Base-by-base conservation (phyloP, 2,329 filamentous ascomycete genomes). In the Lachnellula arida region DNA sequence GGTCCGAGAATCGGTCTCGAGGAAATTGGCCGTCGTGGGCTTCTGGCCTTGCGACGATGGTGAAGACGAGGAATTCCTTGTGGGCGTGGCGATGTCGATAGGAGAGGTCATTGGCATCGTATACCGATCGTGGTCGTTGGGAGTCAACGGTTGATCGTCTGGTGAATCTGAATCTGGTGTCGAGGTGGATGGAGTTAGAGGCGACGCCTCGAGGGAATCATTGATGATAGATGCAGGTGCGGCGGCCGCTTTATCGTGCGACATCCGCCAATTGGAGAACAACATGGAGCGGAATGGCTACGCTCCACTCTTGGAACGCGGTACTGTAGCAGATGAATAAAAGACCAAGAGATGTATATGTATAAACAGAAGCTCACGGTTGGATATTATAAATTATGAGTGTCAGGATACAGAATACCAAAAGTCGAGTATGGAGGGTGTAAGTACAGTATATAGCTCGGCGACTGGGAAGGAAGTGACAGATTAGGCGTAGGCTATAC, bases 1-100 rank as follows among this genome's bases (percentile, higher is more conserved):
- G 28, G 65, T 66, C 46, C 62, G 63, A 39, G 63, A 62, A 54
- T 69, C 67, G 46, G 58, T 53, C 55, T 69, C 63, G 61, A 59
- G 63, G 53, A 60, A 64, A 51, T 64, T 58, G 9, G 44, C 23
- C 44, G 44, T 28, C 42, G 65, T 49, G 42, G 56, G 52, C 50
- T 64, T 61, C 32, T 64, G 58, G 50, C 63, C 66, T 58, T 68
- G 67, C 71, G 74, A 74, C 55, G 70, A 75, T 64, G 68, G 66
- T 37, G 65, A 72, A 23, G 69, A 71, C 14, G 68, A 70, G 22
- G 68, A 37, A 54, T 67, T 70, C 64, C 68, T 56, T 5, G 67
- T 64, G 17, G 66, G 64, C 34, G 65, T 67, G 49, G 66, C 67
- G 55, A 71, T 71, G 53, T 70, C 60, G 51, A 71, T 71, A 28